Evolutionary conservation across 306 rosid genomes (phyloP).

Genomic region (Morella rubra): DNA sequence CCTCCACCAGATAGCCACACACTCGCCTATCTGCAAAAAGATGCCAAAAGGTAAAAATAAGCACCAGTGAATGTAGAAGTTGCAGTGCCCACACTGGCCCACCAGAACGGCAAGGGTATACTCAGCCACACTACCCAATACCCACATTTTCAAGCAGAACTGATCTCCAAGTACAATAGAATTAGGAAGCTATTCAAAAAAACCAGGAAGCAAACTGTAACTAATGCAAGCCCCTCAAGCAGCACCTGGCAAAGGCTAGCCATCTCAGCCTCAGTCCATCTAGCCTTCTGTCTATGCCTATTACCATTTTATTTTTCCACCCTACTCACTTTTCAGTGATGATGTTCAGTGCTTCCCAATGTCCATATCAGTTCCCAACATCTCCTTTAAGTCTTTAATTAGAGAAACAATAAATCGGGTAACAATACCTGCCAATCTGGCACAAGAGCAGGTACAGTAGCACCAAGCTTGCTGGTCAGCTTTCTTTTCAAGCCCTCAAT

Average conservation of each 20-base stretch:
- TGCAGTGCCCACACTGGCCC: not conserved
- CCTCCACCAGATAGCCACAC: conserved; percentile 99
- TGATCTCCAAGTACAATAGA: not conserved
- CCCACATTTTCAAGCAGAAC: not conserved
- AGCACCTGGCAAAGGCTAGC: conserved; percentile 3
- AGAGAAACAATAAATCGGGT: not conserved
- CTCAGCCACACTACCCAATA: not conserved
- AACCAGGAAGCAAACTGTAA: not conserved
- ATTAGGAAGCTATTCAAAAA: not conserved
- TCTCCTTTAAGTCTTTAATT: not conserved
- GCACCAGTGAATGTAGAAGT: conserved; percentile 8
- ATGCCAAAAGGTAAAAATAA: conserved; percentile 12
- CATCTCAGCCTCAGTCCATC: not conserved
- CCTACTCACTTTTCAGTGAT: not conserved
- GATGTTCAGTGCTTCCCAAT: not conserved
- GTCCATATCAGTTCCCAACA: conserved; percentile 1
- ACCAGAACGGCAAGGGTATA: not conserved
- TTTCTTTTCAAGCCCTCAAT: conserved; percentile 92
- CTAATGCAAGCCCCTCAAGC: not conserved
- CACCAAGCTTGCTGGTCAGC: conserved; percentile 97
- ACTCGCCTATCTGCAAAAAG: conserved; percentile 83
- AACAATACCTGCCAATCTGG: conserved; percentile 91
- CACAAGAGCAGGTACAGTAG: conserved; percentile 72
- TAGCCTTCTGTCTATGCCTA: not conserved
- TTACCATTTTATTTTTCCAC: not conserved